Percentiles rank a stretch among this genome's conserved stretches.
phyloP scores from a whole-genome alignment of 2,329 filamentous ascomycete genomes.

The Lasiodiplodia hormozganensis region DNA sequence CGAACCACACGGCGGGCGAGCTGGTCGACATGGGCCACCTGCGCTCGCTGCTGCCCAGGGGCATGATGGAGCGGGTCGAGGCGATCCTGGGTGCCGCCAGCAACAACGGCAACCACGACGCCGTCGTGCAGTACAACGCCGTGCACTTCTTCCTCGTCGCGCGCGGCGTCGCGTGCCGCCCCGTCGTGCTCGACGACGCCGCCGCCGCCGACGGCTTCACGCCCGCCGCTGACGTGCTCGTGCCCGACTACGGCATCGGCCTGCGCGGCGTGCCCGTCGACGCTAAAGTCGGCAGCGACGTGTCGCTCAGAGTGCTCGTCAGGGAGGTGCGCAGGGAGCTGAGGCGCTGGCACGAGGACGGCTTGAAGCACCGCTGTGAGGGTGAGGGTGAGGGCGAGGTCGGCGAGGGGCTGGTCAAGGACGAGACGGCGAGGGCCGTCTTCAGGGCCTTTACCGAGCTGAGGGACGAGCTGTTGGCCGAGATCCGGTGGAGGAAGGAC shows the following conservation, averaged over 20 bases:
- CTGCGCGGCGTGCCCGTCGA: background rate
- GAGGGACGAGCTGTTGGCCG: constrained; percentile 24
- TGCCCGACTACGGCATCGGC: background rate
- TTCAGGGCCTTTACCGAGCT: constrained; percentile 28
- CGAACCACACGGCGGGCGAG: background rate
- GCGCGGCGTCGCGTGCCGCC: constrained; percentile 25
- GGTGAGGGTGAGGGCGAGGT: background rate
- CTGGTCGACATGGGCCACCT: constrained; percentile 3
- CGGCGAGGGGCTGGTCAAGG: constrained; percentile 11
- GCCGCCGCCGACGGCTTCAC: background rate
- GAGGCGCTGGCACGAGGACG: constrained; percentile 26
- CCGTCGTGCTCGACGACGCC: background rate
- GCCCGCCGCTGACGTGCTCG: background rate
- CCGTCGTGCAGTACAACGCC: constrained; percentile 23
- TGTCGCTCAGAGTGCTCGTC: constrained; percentile 7
- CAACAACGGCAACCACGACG: constrained; percentile 13
- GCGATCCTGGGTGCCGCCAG: background rate
- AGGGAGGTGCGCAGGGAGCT: constrained; percentile 16
- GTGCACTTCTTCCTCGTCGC: constrained; percentile 29
- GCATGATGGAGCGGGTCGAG: no score
- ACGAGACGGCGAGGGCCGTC: constrained; percentile 20
- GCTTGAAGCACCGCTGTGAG: constrained; percentile 1
- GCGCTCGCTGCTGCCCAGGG: background rate
- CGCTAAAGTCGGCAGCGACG: background rate
- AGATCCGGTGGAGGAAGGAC: constrained; percentile 11